Evolutionary conservation across 2,329 filamentous ascomycete species (phyloP).

Genomic region (Neoascochyta sp.): DNA sequence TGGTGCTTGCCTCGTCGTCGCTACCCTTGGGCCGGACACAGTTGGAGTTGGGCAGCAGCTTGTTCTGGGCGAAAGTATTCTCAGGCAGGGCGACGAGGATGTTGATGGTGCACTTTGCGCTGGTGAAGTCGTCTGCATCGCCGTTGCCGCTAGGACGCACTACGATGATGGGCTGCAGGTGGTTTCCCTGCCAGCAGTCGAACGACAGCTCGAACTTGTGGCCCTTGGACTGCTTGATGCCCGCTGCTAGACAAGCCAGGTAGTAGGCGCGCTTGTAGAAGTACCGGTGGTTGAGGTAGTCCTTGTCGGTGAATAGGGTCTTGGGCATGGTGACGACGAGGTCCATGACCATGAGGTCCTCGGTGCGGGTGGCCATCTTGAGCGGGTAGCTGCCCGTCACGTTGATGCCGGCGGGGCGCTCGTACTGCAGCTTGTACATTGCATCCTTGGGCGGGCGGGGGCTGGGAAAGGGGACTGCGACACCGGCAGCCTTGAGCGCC

Average conservation of each 20-base stretch:
- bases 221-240: constrained; percentile 58
- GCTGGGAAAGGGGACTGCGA: constrained; percentile 80
- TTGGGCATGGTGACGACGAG: constrained; percentile 83
- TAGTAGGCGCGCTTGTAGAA: constrained; percentile 95
- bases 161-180: constrained; percentile 66
- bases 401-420: constrained; percentile 73
- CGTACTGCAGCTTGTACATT: constrained; percentile 77
- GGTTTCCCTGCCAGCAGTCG: constrained; percentile 67
- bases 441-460: constrained; percentile 71
- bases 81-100: constrained; percentile 73
- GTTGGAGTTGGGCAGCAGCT: constrained; percentile 66
- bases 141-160: constrained; percentile 39
- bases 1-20: constrained; percentile 41
- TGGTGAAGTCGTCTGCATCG: constrained; percentile 37
- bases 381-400: constrained; percentile 84
- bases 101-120: constrained; percentile 52
- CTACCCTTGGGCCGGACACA: constrained; percentile 60
- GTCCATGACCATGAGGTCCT: constrained; percentile 63
- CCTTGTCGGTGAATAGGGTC: constrained; percentile 83
- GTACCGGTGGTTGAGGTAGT: constrained; percentile 88
- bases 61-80: constrained; percentile 65
- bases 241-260: constrained; percentile 73
- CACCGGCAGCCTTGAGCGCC: constrained; percentile 60
- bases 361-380: constrained; percentile 66
- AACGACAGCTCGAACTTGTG: constrained; percentile 59